Conservation (phyloP, 176 grass and related monocot species). For the Zea luxurians region DNA sequence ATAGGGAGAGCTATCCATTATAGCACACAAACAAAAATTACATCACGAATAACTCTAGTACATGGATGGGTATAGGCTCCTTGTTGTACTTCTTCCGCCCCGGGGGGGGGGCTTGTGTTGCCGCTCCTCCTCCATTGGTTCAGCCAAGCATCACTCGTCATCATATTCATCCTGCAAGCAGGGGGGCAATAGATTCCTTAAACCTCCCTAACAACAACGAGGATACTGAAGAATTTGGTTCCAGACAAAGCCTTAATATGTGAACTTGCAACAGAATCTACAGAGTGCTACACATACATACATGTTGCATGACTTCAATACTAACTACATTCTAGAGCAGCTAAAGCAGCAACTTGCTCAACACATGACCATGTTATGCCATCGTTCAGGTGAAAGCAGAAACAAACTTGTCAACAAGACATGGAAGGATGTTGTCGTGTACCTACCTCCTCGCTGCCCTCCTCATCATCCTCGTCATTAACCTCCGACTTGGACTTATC, state of each 20-base stretch:
- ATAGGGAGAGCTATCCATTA: slow-evolving; percentile 49
- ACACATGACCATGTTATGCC: background rate
- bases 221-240: too few relatives aligned
- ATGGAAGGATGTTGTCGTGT: background rate
- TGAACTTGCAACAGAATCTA: background rate
- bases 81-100: background rate
- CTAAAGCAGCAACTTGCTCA: background rate
- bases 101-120: background rate
- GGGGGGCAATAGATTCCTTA: background rate
- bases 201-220: background rate
- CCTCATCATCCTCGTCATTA: slow-evolving; percentile 79
- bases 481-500: slow-evolving; percentile 97
- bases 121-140: background rate
- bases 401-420: too few relatives aligned
- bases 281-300: background rate
- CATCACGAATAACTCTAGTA: slow-evolving; percentile 55
- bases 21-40: slow-evolving; percentile 40
- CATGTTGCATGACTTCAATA: too few relatives aligned
- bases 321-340: background rate
- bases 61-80: slow-evolving; percentile 45
- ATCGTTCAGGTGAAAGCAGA: too few relatives aligned
- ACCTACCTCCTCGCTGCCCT: slow-evolving; percentile 79
- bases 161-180: slow-evolving; percentile 50
- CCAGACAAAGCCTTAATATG: too few relatives aligned
- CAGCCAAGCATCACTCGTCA: slow-evolving; percentile 42